Conservation (phyloP, 345 rosid species). For the Populus pruinosa region DNA sequence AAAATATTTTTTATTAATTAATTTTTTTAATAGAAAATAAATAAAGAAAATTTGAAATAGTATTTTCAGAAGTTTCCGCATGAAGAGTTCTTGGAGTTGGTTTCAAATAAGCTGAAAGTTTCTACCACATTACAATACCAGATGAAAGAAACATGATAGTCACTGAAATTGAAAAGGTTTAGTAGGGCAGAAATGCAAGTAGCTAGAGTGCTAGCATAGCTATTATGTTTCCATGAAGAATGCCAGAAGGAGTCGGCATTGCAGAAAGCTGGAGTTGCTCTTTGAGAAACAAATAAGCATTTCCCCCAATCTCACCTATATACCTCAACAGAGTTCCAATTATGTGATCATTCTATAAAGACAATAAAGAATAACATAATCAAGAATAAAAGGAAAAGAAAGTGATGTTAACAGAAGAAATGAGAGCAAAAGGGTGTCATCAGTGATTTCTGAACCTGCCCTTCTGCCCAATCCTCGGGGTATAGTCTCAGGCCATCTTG, state of each 20-base stretch:
- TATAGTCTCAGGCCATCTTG: conserved; percentile 83
- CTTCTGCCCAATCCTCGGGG: conserved; percentile 59
- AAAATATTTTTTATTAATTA: no score
- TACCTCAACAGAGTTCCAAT: conserved; percentile 3
- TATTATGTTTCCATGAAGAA: conserved; percentile 77
- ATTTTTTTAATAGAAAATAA: no score
- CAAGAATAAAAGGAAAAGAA: not conserved
- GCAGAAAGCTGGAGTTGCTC: conserved; percentile 74
- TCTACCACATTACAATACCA: no score
- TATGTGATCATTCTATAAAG: not conserved
- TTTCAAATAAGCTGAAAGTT: no score
- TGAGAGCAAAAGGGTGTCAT: not conserved
- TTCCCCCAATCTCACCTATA: conserved; percentile 76
- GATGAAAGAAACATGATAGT: not conserved
- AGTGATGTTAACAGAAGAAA: not conserved
- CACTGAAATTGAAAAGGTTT: not conserved
- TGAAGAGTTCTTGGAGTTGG: no score
- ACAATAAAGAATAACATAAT: not conserved
- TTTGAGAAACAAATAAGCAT: conserved; percentile 66
- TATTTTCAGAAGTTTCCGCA: no score
- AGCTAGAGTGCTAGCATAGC: conserved; percentile 34
- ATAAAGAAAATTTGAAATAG: no score
- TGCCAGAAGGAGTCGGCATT: conserved; percentile 53
- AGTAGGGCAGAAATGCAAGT: not conserved
- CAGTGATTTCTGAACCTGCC: conserved; percentile 30